These are phyloP conservation scores for Globisporangium spiculum DNA, from an alignment of 352 stramenopile genomes.

Conservation along the genomic window DNA sequence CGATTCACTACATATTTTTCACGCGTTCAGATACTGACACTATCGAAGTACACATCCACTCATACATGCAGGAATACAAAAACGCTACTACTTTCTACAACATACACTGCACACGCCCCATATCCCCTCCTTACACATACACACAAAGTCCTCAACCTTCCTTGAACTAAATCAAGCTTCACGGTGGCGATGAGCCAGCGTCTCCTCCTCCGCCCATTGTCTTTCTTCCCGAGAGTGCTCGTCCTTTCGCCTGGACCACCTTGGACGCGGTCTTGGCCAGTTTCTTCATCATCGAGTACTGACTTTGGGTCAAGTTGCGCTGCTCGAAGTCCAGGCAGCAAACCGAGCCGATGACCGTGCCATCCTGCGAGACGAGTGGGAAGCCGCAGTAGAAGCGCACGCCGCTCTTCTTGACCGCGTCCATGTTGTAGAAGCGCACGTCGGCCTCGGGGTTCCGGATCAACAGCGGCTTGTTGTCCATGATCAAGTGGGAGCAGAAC, in stretches of 20 bases:
- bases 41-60: too few species aligned
- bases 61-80: too few species aligned
- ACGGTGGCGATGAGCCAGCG: background rate
- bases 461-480: constrained; percentile 58
- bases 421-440: constrained; percentile 44
- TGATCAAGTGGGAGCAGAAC: constrained; percentile 66
- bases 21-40: too few species aligned
- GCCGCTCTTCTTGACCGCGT: background rate
- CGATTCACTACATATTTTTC: too few species aligned
- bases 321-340: background rate
- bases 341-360: background rate
- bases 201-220: background rate
- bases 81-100: too few species aligned
- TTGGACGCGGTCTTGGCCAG: constrained; percentile 1
- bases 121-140: too few species aligned
- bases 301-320: background rate
- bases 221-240: background rate
- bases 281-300: constrained; percentile 2
- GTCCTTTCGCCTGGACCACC: background rate
- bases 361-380: background rate
- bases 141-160: too few species aligned
- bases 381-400: constrained; percentile 6
- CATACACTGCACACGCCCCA: too few species aligned
- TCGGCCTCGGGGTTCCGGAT: constrained; percentile 58
- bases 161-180: too few species aligned